Conservation (phyloP, 73 alveolate species). For the Uronychia binucleata region DNA sequence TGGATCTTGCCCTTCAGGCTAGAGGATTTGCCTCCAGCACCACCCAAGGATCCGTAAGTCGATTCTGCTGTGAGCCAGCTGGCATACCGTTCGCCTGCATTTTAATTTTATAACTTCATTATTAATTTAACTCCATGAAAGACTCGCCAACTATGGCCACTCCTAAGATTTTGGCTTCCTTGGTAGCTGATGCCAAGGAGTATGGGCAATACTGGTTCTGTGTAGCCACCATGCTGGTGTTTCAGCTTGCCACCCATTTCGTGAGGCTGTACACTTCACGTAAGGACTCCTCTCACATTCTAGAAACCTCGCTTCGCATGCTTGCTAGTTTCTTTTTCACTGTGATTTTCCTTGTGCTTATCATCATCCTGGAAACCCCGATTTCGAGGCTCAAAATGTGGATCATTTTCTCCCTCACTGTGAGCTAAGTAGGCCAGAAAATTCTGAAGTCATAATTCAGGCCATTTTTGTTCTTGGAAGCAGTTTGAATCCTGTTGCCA, state of each 20-base stretch:
- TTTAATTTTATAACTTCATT: background rate
- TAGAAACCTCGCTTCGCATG: background rate
- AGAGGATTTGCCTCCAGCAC: background rate
- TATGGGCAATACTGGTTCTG: background rate
- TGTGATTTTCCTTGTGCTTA: background rate
- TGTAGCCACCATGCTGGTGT: background rate
- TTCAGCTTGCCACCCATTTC: background rate
- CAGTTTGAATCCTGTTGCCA: too few relatives aligned
- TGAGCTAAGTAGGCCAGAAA: background rate
- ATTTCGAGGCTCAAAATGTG: background rate
- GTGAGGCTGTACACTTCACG: background rate
- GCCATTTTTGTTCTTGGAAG: too few relatives aligned
- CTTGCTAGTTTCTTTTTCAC: background rate
- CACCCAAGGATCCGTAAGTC: too few relatives aligned
- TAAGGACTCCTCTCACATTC: background rate
- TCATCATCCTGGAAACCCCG: background rate
- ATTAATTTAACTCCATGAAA: background rate
- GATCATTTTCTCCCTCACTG: background rate
- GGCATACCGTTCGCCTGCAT: conserved; percentile 1
- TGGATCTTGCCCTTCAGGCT: conserved; percentile 5
- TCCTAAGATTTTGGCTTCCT: background rate
- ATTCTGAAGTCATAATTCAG: too few relatives aligned
- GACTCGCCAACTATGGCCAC: background rate
- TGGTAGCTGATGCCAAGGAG: background rate
- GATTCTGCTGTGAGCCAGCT: too few relatives aligned